These are phyloP conservation scores for Lanmaoa rubissima DNA, from an alignment of 768 basidiomycete genomes.

Conservation along the genomic window DNA sequence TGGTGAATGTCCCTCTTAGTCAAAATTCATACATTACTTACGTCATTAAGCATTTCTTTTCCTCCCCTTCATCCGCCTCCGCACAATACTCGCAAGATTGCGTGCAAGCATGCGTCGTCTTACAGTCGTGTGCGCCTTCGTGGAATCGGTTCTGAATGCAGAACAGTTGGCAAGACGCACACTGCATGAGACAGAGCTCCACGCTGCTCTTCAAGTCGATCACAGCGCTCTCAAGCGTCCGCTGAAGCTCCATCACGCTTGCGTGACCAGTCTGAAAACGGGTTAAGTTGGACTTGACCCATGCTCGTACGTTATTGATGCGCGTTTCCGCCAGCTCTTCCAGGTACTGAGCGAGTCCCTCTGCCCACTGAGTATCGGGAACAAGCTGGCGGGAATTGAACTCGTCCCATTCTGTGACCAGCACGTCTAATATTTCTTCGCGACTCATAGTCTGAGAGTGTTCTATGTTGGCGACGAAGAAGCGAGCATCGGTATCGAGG, in stretches of 20 bases:
- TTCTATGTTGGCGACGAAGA: slow-evolving; percentile 31
- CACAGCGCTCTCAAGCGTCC: slow-evolving; percentile 40
- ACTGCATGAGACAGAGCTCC: slow-evolving; percentile 52
- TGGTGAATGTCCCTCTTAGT: not conserved
- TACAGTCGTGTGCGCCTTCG: slow-evolving; percentile 46
- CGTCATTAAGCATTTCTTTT: slow-evolving; percentile 43
- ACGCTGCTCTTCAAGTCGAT: slow-evolving; percentile 49
- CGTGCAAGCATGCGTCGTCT: slow-evolving; percentile 46
- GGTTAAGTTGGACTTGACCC: slow-evolving; percentile 48
- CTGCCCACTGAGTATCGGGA: slow-evolving; percentile 44
- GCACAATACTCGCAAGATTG: slow-evolving; percentile 43
- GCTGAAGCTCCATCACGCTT: slow-evolving; percentile 43
- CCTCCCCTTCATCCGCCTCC: slow-evolving; percentile 20
- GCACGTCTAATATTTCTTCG: slow-evolving; percentile 13
- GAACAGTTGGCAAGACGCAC: slow-evolving; percentile 45
- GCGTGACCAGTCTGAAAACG: slow-evolving; percentile 48
- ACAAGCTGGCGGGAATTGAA: slow-evolving; percentile 33
- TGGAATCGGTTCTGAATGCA: slow-evolving; percentile 51
- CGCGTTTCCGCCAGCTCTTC: slow-evolving; percentile 43
- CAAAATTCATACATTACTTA: slow-evolving; percentile 29
- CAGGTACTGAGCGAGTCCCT: slow-evolving; percentile 40
- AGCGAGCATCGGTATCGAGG: slow-evolving; percentile 36
- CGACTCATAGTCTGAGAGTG: slow-evolving; percentile 10
- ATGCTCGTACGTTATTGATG: slow-evolving; percentile 45
- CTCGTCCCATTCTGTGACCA: slow-evolving; percentile 31